Conservation (phyloP, 495 filamentous ascomycete species). For the Poronia punctata region DNA sequence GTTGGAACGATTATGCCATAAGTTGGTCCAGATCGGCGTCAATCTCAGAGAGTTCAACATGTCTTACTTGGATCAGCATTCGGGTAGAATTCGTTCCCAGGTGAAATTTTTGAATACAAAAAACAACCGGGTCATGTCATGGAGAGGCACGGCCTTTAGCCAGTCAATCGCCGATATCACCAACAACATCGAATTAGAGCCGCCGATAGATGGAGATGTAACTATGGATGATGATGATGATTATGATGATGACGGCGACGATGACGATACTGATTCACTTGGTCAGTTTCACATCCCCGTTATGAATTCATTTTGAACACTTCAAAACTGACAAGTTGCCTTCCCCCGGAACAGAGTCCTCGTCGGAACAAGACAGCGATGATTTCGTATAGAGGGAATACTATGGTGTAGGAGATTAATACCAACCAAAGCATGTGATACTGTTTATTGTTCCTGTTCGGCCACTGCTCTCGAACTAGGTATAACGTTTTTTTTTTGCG, state of each 20-base stretch:
- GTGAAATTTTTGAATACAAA: conserved; percentile 1
- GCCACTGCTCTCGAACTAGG: no score
- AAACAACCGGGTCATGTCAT: background rate
- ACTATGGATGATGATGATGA: conserved; percentile 2
- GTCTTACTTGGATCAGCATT: conserved; percentile 9
- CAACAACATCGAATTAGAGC: background rate
- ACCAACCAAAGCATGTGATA: no score
- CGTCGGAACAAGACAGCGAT: no score
- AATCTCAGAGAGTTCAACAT: conserved; percentile 6
- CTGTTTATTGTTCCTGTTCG: no score
- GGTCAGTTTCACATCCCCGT: no score
- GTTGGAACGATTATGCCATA: conserved; percentile 19
- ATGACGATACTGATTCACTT: no score
- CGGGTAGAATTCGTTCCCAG: background rate
- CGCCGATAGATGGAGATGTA: background rate
- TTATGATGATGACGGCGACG: background rate
- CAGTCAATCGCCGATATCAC: conserved; percentile 6
- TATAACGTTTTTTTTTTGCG: no score
- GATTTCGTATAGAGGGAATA: no score
- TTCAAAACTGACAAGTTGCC: no score
- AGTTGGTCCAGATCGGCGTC: conserved; percentile 13
- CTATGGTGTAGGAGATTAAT: no score
- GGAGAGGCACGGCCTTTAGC: conserved; percentile 5
- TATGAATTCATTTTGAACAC: no score
- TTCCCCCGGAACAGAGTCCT: no score